Evolutionary conservation across 129 eudicot species (phyloP).

Genomic region (Rutidosis leptorrhynchoides): DNA sequence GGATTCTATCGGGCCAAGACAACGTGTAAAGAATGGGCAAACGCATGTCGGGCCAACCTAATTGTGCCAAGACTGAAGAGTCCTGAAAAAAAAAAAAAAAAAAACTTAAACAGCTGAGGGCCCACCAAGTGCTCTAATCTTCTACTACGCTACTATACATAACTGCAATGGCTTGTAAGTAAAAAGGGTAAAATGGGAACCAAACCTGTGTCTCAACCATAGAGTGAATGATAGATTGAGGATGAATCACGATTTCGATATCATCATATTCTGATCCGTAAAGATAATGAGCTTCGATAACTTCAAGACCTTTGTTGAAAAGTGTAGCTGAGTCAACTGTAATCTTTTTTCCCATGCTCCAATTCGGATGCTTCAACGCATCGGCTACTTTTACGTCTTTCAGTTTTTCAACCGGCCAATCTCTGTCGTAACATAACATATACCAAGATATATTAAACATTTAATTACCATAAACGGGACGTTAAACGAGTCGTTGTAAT

Average conservation of each 20-base stretch:
- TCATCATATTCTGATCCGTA: constrained; percentile 84
- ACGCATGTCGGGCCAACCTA: constrained; percentile 99
- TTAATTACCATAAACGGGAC: background rate
- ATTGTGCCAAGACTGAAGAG: constrained; percentile 85
- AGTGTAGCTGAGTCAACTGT: constrained; percentile 98
- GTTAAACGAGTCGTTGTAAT: background rate
- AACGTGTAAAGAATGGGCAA: constrained; percentile 84
- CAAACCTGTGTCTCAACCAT: constrained; percentile 96
- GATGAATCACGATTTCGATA: constrained; percentile 92
- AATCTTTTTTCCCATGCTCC: constrained; percentile 98
- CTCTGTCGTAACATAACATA: constrained; percentile 45
- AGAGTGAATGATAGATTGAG: constrained; percentile 96
- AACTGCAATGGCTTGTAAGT: background rate
- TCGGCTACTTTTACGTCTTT: constrained; percentile 96
- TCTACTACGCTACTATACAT: background rate
- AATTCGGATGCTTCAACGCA: constrained; percentile 98
- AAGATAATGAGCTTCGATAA: constrained; percentile 96
- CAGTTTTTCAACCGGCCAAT: constrained; percentile 91
- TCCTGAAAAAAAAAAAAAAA: constrained; percentile 54
- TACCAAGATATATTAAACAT: background rate
- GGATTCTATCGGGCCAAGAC: constrained; percentile 92
- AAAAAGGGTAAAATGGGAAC: background rate
- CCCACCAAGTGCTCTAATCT: background rate
- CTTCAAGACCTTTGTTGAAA: constrained; percentile 97
- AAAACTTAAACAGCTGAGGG: background rate